phyloP scores from a whole-genome alignment of 108 stramenopile species.

The Asterionellopsis glacialis region DNA sequence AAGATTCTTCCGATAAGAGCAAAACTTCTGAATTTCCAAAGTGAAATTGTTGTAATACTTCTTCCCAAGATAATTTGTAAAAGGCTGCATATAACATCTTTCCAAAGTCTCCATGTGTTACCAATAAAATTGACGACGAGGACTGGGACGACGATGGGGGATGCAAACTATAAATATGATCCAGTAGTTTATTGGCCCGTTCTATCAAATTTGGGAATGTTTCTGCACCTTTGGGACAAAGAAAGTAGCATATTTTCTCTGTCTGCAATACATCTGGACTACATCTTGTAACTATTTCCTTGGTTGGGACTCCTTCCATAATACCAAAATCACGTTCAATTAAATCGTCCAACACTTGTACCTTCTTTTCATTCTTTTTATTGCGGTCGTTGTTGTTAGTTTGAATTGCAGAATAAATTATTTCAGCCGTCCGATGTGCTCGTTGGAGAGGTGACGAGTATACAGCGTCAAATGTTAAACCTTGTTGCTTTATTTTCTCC shows the following conservation, averaged over 20 bases:
- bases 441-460: slow-evolving; percentile 45
- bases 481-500: slow-evolving; percentile 23
- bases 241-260: slow-evolving; percentile 43
- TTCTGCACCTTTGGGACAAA: slow-evolving; percentile 40
- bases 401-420: slow-evolving; percentile 11
- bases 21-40: slow-evolving; percentile 49
- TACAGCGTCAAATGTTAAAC: slow-evolving; percentile 26
- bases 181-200: slow-evolving; percentile 24
- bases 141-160: not conserved
- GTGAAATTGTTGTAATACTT: slow-evolving; percentile 44
- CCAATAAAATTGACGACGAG: slow-evolving; percentile 24
- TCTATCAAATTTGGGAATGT: slow-evolving; percentile 45
- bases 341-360: slow-evolving; percentile 26
- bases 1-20: slow-evolving; percentile 12
- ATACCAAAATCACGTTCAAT: slow-evolving; percentile 46
- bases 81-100: slow-evolving; percentile 54
- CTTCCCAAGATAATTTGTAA: slow-evolving; percentile 42
- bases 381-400: too few relatives aligned
- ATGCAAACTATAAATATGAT: not conserved
- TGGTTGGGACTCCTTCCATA: slow-evolving; percentile 37
- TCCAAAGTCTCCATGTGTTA: slow-evolving; percentile 55
- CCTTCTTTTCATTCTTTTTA: not conserved
- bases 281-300: slow-evolving; percentile 32
- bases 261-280: slow-evolving; percentile 24
- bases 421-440: slow-evolving; percentile 37